A percentile compares a stretch with the other conserved stretches of the same genome.
These are phyloP conservation scores for Dendrothele bispora DNA, from an alignment of 768 basidiomycete genomes.

Conservation along the genomic window DNA sequence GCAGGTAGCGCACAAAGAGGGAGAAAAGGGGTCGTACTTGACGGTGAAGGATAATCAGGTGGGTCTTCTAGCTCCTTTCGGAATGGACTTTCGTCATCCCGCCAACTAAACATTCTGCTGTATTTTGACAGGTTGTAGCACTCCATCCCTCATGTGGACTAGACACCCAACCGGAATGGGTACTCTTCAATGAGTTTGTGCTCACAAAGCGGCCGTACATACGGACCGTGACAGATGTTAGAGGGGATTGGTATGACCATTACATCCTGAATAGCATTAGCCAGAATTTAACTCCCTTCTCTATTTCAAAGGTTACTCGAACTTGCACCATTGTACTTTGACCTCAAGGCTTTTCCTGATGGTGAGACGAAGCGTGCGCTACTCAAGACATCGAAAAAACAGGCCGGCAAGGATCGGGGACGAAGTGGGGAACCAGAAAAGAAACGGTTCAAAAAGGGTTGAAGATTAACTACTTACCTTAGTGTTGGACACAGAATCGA, in stretches of 20 bases:
- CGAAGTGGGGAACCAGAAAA: no score
- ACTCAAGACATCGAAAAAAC: slow-evolving; percentile 54
- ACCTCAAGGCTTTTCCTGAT: slow-evolving; percentile 59
- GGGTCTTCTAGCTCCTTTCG: slow-evolving; percentile 14
- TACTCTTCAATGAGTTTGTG: slow-evolving; percentile 93
- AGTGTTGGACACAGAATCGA: no score
- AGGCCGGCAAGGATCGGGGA: slow-evolving; percentile 44
- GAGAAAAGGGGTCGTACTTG: slow-evolving; percentile 82
- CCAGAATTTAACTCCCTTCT: slow-evolving; percentile 1
- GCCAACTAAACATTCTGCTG: slow-evolving; percentile 2
- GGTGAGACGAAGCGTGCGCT: slow-evolving; percentile 73
- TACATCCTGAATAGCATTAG: not conserved
- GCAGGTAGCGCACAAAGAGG: slow-evolving; percentile 96
- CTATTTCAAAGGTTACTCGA: slow-evolving; percentile 57
- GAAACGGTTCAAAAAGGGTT: no score
- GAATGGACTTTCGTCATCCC: no score
- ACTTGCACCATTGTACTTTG: slow-evolving; percentile 66
- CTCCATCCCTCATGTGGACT: slow-evolving; percentile 89
- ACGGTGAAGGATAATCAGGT: slow-evolving; percentile 97
- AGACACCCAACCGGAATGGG: slow-evolving; percentile 89
- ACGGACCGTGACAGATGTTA: slow-evolving; percentile 86
- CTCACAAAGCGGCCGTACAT: slow-evolving; percentile 88
- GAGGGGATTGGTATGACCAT: slow-evolving; percentile 72
- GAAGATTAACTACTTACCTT: no score
- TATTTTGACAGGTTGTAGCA: slow-evolving; percentile 57